These are phyloP conservation scores for Tuber aestivum DNA, from an alignment of 495 filamentous ascomycete genomes.

Conservation along the genomic window DNA sequence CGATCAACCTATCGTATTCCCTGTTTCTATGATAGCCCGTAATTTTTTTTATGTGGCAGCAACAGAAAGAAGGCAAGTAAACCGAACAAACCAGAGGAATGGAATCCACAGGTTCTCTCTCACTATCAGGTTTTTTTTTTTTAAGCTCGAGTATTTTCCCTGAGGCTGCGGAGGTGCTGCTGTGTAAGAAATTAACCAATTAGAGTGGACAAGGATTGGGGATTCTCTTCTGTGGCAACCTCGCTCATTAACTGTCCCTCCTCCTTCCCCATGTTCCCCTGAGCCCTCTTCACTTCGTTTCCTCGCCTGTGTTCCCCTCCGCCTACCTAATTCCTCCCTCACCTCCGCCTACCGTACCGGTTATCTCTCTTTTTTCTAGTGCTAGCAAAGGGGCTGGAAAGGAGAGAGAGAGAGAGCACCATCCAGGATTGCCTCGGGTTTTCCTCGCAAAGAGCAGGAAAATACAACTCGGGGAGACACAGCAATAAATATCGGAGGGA, in stretches of 20 bases:
- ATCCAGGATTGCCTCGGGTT: background rate
- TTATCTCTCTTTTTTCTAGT: background rate
- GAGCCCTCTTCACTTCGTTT: conserved; percentile 3
- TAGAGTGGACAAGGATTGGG: background rate
- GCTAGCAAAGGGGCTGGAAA: background rate
- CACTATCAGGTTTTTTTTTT: background rate
- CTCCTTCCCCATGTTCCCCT: conserved; percentile 2
- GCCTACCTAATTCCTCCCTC: conserved; percentile 3
- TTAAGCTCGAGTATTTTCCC: background rate
- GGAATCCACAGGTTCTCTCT: background rate
- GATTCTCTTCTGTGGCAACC: background rate
- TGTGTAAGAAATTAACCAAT: conserved; percentile 1
- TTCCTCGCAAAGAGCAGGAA: background rate
- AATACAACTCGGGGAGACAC: background rate
- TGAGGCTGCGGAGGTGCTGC: background rate
- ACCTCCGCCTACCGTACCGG: background rate
- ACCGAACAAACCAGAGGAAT: conserved; percentile 4
- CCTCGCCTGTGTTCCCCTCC: conserved; percentile 5
- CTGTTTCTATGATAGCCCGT: background rate
- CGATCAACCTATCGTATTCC: background rate
- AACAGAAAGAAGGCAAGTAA: background rate
- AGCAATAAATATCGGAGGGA: background rate
- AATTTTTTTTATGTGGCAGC: background rate
- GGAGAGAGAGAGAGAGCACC: background rate
- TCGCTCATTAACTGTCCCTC: conserved; percentile 2